Base-by-base conservation (phyloP, 1,284 basidiomycete species). In the Takashimella koratensis region DNA sequence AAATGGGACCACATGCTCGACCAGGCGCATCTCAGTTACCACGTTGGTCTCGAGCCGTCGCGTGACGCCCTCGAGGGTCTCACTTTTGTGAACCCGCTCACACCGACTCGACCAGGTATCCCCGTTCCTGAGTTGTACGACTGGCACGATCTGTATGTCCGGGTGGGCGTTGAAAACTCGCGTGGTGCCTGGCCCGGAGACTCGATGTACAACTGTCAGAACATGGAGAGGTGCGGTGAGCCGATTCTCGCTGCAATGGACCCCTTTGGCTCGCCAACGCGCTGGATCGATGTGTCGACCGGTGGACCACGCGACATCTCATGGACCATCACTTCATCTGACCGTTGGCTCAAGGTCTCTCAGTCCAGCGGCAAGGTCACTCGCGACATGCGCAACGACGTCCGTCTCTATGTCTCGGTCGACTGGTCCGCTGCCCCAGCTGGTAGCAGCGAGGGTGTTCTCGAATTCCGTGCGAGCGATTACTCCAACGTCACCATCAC, bases 21-120 rank as follows among this genome's bases (percentile, higher is more conserved):
- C 59, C 85, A 86, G 62, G 84, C 60, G 4, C 59, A 69, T 26
- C 61, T 73, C 49, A 60, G 58, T 45, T 66, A 59, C 16, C 47
- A 56, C 57, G 84, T 85, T 65, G 84, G 84, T 81, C 85, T 86
- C 58, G 82, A 86, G 65, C 83, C 83, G 1, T 82, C 81, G 79
- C 77, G 79, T 3, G 81, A 84, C 67, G 79, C 79, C 19, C 45
- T 60, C 24, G 58, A 58, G 2, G 42, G 42, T 2, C 23, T 60
- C 12, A 54, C 58, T 19, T 67, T 60, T 39, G 57, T 72, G 21
- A 60, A 66, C 46, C 58, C 60, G 3, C 44, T 51, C 41, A 47
- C 51, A 24, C 53, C 60, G n/a, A 44, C 51, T 16, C 53, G 53
- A 13, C 49, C 48, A 12, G 60, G 64, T 42, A 63, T 63, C 43